phyloP scores from a whole-genome alignment of 805 yeast species.

The Priceomyces medius region DNA sequence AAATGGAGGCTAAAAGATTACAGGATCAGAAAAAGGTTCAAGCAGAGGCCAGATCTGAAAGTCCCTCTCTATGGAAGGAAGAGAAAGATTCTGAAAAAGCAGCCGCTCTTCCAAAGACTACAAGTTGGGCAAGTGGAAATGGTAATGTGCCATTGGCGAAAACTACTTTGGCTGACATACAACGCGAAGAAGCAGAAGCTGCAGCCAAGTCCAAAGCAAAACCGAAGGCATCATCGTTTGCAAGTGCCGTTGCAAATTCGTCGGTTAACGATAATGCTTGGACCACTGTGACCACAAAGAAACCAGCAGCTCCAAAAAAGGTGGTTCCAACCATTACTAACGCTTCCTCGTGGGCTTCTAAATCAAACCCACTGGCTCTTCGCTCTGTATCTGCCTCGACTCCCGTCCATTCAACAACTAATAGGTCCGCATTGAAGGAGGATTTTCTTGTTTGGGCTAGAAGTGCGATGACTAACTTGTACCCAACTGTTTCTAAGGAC shows the following conservation, averaged over 20 bases:
- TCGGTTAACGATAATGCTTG: conserved; percentile 35
- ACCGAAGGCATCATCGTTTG: conserved; percentile 27
- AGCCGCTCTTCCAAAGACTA: conserved; percentile 36
- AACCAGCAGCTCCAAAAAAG: conserved; percentile 27
- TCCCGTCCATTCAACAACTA: conserved; percentile 25
- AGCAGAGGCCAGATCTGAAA: conserved; percentile 28
- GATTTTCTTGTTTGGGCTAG: conserved; percentile 76
- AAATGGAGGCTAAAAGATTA: conserved; percentile 45
- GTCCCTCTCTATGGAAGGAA: conserved; percentile 20
- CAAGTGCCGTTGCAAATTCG: conserved; percentile 31
- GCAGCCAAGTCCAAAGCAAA: conserved; percentile 21
- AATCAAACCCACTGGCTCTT: conserved; percentile 34
- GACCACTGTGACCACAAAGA: conserved; percentile 46
- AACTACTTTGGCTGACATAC: conserved; percentile 61
- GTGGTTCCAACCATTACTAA: conserved; percentile 14
- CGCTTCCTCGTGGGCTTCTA: conserved; percentile 20
- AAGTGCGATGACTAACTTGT: conserved; percentile 60
- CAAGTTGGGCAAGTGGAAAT: conserved; percentile 42
- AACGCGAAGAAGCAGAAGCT: conserved; percentile 53
- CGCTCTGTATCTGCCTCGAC: conserved; percentile 35
- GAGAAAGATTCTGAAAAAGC: conserved; percentile 22
- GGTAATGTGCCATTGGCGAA: conserved; percentile 29
- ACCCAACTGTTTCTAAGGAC: conserved; percentile 71
- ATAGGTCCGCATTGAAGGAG: conserved; percentile 35
- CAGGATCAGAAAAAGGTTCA: conserved; percentile 39